Evolutionary conservation across 805 yeast species (phyloP).

Genomic region (Diddensiella transvaalensis): DNA sequence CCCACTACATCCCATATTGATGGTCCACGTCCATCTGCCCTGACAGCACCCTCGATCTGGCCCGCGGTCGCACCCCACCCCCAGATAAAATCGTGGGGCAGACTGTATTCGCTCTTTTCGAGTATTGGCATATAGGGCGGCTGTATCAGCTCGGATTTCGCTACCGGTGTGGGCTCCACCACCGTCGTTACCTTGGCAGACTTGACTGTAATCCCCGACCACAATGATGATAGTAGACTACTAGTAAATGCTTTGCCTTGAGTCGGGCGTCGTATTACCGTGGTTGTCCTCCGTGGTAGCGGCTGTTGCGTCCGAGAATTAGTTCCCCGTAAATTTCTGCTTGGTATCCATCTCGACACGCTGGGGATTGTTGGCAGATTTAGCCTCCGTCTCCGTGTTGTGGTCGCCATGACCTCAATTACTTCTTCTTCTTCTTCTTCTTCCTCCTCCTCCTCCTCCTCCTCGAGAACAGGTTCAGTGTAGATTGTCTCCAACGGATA

Average conservation of each 20-base stretch:
- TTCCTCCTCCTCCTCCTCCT: not conserved
- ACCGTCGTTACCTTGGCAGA: constrained; percentile 10
- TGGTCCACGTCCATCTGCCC: constrained; percentile 36
- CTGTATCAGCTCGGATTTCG: constrained; percentile 13
- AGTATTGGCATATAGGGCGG: constrained; percentile 19
- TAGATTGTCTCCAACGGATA: not conserved
- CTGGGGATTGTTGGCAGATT: not conserved
- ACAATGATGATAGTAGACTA: constrained; percentile 9
- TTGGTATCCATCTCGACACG: not conserved
- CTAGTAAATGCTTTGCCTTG: not conserved
- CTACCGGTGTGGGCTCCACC: constrained; percentile 12
- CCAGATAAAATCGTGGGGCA: constrained; percentile 23
- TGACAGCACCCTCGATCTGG: constrained; percentile 39
- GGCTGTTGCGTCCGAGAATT: not conserved
- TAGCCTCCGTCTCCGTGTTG: not conserved
- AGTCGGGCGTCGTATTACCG: not conserved
- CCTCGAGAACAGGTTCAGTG: not conserved
- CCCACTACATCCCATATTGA: constrained; percentile 31
- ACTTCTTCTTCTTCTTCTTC: not conserved
- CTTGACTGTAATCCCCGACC: constrained; percentile 18
- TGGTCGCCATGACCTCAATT: not conserved
- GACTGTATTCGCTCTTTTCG: not conserved
- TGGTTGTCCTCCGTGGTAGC: no score
- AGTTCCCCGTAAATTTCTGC: not conserved
- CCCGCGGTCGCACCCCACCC: constrained; percentile 38